Conservation (phyloP, 192 early-diverging fungal genomes). For the Coemansia sp. region DNA sequence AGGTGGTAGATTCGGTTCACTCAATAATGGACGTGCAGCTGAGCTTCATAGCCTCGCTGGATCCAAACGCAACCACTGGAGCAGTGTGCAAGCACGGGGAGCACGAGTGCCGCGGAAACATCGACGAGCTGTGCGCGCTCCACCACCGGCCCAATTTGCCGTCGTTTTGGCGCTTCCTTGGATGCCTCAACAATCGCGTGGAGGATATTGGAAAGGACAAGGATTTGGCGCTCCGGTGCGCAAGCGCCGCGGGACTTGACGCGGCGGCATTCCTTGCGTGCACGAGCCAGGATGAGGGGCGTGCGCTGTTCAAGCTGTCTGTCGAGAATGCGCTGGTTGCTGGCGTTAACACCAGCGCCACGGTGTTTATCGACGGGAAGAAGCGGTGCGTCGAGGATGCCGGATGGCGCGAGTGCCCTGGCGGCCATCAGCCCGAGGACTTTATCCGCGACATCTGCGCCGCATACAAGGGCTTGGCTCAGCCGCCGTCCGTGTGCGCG, state of each 20-base stretch:
- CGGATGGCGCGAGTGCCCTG: constrained; percentile 52
- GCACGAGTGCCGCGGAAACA: constrained; percentile 55
- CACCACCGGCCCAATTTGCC: constrained; percentile 28
- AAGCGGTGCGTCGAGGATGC: constrained; percentile 63
- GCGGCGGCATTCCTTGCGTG: constrained; percentile 52
- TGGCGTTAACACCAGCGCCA: constrained; percentile 59
- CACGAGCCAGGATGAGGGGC: constrained; percentile 35
- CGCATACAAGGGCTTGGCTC: constrained; percentile 33
- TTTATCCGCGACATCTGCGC: constrained; percentile 53
- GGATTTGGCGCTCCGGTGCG: constrained; percentile 34
- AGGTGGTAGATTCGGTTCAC: constrained; percentile 39
- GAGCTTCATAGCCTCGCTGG: constrained; percentile 51
- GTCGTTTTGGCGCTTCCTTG: constrained; percentile 45
- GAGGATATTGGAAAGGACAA: constrained; percentile 25
- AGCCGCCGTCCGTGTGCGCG: constrained; percentile 37
- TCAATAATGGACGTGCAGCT: constrained; percentile 52
- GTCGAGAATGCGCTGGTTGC: constrained; percentile 51
- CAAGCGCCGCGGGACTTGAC: constrained; percentile 41
- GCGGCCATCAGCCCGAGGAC: constrained; percentile 31
- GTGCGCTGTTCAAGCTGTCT: constrained; percentile 52
- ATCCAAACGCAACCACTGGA: constrained; percentile 35
- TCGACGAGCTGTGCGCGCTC: constrained; percentile 50
- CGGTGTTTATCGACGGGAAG: constrained; percentile 61
- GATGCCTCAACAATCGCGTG: constrained; percentile 32
- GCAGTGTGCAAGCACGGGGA: constrained; percentile 57